Base-by-base conservation (phyloP, 169 alveolate genomes). In the Plasmodium berghei region DNA sequence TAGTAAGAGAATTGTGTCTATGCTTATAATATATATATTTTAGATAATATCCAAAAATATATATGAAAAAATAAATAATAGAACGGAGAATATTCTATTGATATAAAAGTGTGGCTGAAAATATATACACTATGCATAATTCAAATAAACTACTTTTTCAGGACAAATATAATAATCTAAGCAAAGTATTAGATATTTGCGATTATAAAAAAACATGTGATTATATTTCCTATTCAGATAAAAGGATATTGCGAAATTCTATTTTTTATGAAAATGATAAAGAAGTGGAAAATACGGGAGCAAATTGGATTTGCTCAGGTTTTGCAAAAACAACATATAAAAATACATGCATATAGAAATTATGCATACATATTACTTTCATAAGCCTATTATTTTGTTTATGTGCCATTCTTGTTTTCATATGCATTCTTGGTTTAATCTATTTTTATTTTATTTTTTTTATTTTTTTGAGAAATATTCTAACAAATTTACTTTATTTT, bases 251-350 rank as follows among this genome's bases (percentile, higher is more conserved):
- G 42, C 18, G 77, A 64, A 77, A 77, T 49, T 77, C 89, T 46
- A 40, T 77, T 63, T 77, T 63, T 77, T 77, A 77, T 58, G 75
- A 77, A 42, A 59, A 77, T 45, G 89, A 77, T 40, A 40, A 64
- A 28, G 73, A 63, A 22, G 45, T 77, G 26, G 66, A 64, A 16
- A 62, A 56, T 48, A 77, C 89, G 26, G 89, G 89, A 40, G 75
- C 89, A 14, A 77, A 64, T 58, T 77, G 89, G 89, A 22, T 64
- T 28, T 77, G 89, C 34, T 63, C 74, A 54, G 89, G 89, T 77
- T 52, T 52, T 52, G 20, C 3, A 52, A 52, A 52, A 52, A 14
- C 8, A 3, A 0, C 56, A 48, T 48, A 10, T 14, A 48, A 9
- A 10, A 9, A 48, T 48, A 9, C 18, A 48, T 1, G 56, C n/a